These are phyloP conservation scores for Apostasia ramifera DNA, from an alignment of 106 monocot species.

Conservation along the genomic window DNA sequence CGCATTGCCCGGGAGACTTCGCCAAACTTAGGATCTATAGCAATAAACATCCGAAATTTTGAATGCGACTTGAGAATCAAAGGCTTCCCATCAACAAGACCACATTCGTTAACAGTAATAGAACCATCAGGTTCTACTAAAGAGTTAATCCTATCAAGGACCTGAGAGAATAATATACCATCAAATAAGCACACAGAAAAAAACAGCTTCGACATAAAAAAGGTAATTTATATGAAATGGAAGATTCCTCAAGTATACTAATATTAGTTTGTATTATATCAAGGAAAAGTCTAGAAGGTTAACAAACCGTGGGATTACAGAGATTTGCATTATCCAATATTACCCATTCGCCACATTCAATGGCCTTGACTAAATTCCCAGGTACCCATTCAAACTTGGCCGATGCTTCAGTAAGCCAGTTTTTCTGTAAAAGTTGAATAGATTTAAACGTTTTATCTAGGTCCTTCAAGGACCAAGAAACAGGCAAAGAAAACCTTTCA, in stretches of 20 bases:
- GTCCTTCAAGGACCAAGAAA: conserved; percentile 51
- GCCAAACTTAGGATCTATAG: conserved; percentile 81
- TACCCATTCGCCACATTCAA: conserved; percentile 89
- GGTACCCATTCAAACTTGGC: conserved; percentile 89
- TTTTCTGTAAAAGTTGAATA: conserved; percentile 36
- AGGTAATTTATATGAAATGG: not conserved
- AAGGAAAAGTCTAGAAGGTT: not conserved
- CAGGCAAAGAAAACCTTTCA: conserved; percentile 40
- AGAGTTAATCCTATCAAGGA: conserved; percentile 96
- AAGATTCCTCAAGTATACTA: not conserved
- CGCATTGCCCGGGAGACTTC: conserved; percentile 97
- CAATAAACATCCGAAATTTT: conserved; percentile 84
- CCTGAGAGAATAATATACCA: conserved; percentile 24
- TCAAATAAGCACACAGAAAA: not conserved
- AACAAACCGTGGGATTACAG: conserved; percentile 86
- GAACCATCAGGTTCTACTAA: conserved; percentile 71
- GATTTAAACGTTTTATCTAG: conserved; percentile 39
- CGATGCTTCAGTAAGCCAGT: conserved; percentile 21
- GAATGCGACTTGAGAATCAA: conserved; percentile 60
- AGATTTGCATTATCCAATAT: conserved; percentile 96
- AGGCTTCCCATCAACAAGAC: conserved; percentile 80
- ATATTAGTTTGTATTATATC: conserved; percentile 1
- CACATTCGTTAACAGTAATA: conserved; percentile 84
- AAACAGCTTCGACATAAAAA: not conserved
- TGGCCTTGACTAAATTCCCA: conserved; percentile 69